Evolutionary conservation across 768 basidiomycete species (phyloP).

Genomic region (Trametes sanguinea): DNA sequence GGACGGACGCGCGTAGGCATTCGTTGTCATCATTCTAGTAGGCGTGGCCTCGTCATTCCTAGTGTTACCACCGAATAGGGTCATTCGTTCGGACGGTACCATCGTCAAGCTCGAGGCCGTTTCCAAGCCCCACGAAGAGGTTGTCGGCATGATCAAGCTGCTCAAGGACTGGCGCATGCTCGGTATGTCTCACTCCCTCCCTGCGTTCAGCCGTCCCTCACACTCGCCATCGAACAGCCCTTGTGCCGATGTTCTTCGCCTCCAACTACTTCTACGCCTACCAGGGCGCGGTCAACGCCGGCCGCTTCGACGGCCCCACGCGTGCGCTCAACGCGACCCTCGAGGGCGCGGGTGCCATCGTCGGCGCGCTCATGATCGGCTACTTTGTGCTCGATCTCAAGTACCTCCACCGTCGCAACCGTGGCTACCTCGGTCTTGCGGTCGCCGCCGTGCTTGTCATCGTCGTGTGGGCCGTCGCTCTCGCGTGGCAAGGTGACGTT

Average conservation of each 20-base stretch:
- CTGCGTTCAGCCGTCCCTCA: no score
- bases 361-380: conserved; percentile 46
- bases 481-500: conserved; percentile 46
- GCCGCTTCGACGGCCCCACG: conserved; percentile 44
- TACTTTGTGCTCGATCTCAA: conserved; percentile 41
- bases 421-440: conserved; percentile 41
- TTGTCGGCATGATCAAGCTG: conserved; percentile 32
- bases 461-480: conserved; percentile 41
- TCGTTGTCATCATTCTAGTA: conserved; percentile 47
- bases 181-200: conserved; percentile 14
- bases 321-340: conserved; percentile 45
- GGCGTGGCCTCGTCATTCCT: conserved; percentile 39
- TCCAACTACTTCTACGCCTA: conserved; percentile 51
- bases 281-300: conserved; percentile 44
- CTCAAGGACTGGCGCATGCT: conserved; percentile 47
- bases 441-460: conserved; percentile 35
- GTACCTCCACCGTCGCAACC: conserved; percentile 37
- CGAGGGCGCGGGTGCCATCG: conserved; percentile 42
- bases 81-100: conserved; percentile 44
- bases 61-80: conserved; percentile 39
- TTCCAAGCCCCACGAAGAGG: conserved; percentile 34
- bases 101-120: conserved; percentile 39
- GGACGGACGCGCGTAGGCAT: conserved; percentile 30
- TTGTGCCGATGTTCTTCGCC: conserved; percentile 47
- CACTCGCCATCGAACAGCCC: conserved; percentile 20